These are phyloP conservation scores for Neurospora africana DNA, from an alignment of 495 filamentous ascomycete species.

Conservation along the genomic window DNA sequence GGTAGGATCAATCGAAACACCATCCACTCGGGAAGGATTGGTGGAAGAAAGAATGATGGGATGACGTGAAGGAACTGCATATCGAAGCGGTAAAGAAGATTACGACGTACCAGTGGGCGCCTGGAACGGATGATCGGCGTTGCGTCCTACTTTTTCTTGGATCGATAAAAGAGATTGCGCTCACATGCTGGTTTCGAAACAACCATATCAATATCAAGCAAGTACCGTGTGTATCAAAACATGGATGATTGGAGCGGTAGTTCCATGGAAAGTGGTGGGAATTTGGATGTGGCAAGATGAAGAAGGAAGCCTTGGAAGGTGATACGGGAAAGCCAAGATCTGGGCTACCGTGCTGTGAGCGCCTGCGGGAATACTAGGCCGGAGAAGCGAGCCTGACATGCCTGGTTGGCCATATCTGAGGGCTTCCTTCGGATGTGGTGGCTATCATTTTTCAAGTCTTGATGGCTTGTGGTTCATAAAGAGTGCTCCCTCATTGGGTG, in stretches of 20 bases:
- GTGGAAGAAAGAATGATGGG: neutral
- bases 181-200: neutral
- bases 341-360: neutral
- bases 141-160: neutral
- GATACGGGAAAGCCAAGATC: neutral
- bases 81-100: neutral
- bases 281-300: neutral
- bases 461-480: neutral
- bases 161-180: neutral
- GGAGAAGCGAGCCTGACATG: neutral
- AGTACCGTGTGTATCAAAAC: neutral
- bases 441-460: neutral
- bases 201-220: neutral
- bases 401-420: neutral
- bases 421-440: neutral
- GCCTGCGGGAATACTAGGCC: neutral
- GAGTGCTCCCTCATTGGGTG: neutral
- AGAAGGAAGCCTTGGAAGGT: neutral
- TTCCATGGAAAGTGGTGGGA: neutral
- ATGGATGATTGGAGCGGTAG: neutral
- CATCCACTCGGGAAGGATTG: neutral
- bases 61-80: neutral
- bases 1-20: slow-evolving; percentile 8
- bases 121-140: neutral
- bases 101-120: neutral